Evolutionary conservation across 1,284 basidiomycete species (phyloP), one percentile per base, ranked within the genome.

Genomic region (Leccinum colubrinum): DNA sequence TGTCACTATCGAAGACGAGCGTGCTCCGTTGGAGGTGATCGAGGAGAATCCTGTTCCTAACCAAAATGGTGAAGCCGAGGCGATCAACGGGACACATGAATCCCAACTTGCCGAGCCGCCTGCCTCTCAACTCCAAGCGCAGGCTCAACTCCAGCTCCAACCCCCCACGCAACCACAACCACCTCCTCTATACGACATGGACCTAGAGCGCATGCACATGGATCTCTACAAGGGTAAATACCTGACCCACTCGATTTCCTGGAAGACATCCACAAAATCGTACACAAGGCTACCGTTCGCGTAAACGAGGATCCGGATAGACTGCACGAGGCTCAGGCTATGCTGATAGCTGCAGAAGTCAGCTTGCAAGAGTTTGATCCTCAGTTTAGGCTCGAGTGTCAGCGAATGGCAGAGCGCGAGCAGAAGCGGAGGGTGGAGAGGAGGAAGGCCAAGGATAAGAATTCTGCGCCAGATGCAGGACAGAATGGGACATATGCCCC

Each of bases 351-450:
- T 53, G 86, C 94, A 0, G 84, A 93, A 71, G 88, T 98, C 63
- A 90, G 95, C 78, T 84, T 97, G 60, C 88, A 93, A 68, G 90
- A 93, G 68, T 95, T 98, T 72, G 97, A 99, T 73, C 83, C 86
- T 0, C 83, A 86, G 55, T 93, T 98, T 75, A 80, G 82, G 50
- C 70, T 88, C 33, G 96, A 98, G 73, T 98, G 96, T 74, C 90
- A 92, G 74, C 82, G 91, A 60, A 97, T 97, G 91, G 91, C 92
- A 8, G 83, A 78, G 55, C 81, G 97, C 37, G 91, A 96, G 77
- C 77, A 84, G 63, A 86, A 88, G 74, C 78, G 93, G 64, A 77
- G 87, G 69, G 83, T 84, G 20, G 87, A 86, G 63, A 77, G 79
- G 61, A 81, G 79, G 68, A 84, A 83, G 69, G 80, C 73, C 27